Evolutionary conservation across 306 rosid species (phyloP), one percentile per base, ranked within the genome.

Genomic region (Notholithocarpus densiflorus): DNA sequence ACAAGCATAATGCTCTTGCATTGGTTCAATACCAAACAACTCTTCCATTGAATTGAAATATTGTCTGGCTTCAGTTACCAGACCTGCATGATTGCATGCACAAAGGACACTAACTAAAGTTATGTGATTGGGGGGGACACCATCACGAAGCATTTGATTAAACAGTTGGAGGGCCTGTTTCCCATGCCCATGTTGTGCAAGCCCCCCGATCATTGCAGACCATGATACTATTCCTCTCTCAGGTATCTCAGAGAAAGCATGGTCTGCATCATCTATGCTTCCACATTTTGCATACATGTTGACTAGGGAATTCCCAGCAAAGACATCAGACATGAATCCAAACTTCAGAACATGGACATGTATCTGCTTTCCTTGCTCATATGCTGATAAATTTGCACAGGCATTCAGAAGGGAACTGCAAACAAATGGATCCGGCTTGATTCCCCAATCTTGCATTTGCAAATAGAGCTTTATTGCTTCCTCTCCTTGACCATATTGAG

Each of bases 161-260:
- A 94, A 94, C 84, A 92, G 75, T 56, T 85, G 81, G 82, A 94
- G 90, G 84, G 98, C 93, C 84, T 88, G 85, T 78, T 89, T 82
- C 54, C 94, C 97, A 68, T 86, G 92, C 57, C 97, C 97, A 48
- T 92, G 98, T 72, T 91, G 98, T 79, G 97, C 98, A 54, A 91
- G 89, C 68, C 98, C 98, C 75, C 94, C 95, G 19, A 94, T 94
- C 93, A 92, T 94, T 26, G 98, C 97, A 64, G 98, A 92, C 97
- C 98, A 91, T 5, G 97, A 94, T 81, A 92, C 93, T 54, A 86
- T 81, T 82, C 98, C 98, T 75, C 95, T 90, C 71, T 76, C 71
- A 0, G 91, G 86, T 82, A 94, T 93, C 89, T 89, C 98, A 9
- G 83, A 83, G 87, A 94, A 94, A 78, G 93, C 88, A 57, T 60